These are phyloP conservation scores for Quercus suber DNA, from an alignment of 306 rosid species.

Conservation along the genomic window DNA sequence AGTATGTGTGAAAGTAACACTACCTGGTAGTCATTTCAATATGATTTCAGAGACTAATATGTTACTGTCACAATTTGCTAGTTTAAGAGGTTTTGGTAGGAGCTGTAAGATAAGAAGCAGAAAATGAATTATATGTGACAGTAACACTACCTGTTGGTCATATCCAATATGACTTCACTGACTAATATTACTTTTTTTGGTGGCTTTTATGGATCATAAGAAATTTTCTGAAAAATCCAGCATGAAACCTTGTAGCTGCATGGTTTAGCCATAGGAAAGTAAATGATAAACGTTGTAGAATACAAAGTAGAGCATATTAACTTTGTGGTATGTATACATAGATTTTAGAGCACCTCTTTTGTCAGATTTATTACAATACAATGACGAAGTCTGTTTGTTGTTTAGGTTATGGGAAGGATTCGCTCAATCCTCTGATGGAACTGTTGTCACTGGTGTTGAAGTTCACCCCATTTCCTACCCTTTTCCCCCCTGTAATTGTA, in stretches of 20 bases:
- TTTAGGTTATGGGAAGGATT: conserved; percentile 92
- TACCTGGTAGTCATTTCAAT: too few species aligned
- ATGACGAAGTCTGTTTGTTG: conserved; percentile 15
- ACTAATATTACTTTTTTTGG: not conserved
- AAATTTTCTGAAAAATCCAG: too few species aligned
- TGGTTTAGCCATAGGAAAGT: too few species aligned
- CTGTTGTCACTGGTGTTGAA: conserved; percentile 78
- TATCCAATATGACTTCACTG: not conserved
- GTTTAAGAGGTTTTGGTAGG: not conserved
- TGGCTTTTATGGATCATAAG: too few species aligned
- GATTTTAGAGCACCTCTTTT: not conserved
- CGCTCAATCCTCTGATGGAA: conserved; percentile 88
- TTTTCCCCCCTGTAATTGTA: not conserved
- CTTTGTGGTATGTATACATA: not conserved
- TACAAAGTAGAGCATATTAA: not conserved
- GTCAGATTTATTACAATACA: not conserved
- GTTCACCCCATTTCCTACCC: conserved; percentile 37
- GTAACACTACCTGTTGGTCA: too few species aligned
- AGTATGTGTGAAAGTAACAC: too few species aligned
- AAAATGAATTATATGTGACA: too few species aligned
- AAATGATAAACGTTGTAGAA: too few species aligned
- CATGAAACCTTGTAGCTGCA: too few species aligned
- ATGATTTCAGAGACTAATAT: too few species aligned
- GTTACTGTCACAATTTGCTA: too few species aligned
- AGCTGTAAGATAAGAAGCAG: not conserved